These are phyloP conservation scores for Begonia loranthoides DNA, from an alignment of 306 rosid genomes.

Conservation along the genomic window DNA sequence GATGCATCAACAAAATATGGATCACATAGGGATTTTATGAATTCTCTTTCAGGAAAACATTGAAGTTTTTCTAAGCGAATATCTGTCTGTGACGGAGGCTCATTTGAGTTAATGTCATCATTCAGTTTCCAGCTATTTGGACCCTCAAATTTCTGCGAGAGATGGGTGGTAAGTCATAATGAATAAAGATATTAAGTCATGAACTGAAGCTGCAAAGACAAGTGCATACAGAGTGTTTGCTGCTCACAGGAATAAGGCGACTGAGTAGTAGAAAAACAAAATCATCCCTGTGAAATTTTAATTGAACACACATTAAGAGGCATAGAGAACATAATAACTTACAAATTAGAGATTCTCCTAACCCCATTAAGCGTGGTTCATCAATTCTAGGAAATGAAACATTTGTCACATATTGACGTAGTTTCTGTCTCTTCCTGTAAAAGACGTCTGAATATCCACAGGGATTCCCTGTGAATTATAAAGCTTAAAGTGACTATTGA, in stretches of 20 bases:
- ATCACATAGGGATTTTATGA: conserved; percentile 24
- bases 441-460: conserved; percentile 28
- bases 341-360: conserved; percentile 19
- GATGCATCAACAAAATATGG: conserved; percentile 18
- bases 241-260: conserved; percentile 44
- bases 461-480: conserved; percentile 27
- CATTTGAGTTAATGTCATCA: conserved; percentile 21
- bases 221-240: conserved; percentile 31
- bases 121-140: conserved; percentile 1
- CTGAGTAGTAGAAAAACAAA: conserved; percentile 47
- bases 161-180: conserved; percentile 6
- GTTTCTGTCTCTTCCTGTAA: conserved; percentile 49
- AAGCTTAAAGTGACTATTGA: conserved; percentile 1
- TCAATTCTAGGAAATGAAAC: conserved; percentile 31
- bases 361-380: conserved; percentile 44
- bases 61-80: conserved; percentile 24
- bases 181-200: conserved; percentile 3
- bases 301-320: conserved; percentile 9
- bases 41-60: conserved; percentile 18
- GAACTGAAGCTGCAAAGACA: neutral
- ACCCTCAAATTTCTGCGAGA: conserved; percentile 23
- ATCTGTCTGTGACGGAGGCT: conserved; percentile 23
- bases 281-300: conserved; percentile 37
- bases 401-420: conserved; percentile 40
- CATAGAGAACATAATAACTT: conserved; percentile 11